Base-by-base conservation (phyloP, 805 yeast species). In the Suhomyces prunicola region DNA sequence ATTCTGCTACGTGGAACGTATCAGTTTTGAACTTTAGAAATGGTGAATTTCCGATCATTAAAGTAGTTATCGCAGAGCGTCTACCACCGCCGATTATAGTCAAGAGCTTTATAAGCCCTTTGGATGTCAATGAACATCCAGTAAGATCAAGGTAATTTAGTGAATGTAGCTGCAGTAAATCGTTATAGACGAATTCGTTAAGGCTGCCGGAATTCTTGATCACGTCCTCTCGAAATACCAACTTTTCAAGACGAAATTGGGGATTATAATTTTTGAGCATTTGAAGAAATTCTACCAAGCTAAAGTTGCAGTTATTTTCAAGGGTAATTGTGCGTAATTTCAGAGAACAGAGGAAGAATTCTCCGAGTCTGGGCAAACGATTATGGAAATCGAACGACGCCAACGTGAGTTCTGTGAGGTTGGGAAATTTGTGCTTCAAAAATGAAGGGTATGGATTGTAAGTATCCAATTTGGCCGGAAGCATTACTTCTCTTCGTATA, bases 241-340 rank as follows among this genome's bases (percentile, higher is more conserved):
- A 56, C 22, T 57, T 63, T 4, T 57, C 50, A 2, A 75, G 60
- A 22, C 44, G 44, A 46, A 71, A 72, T 1, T 44, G 33, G 0
- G 74, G 70, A n/a, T 62, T 56, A 51, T 67, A 68, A 55, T 65
- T 69, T 27, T 61, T 57, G 9, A 73, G 51, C 22, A 71, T 54
- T 26, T 61, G 63, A n/a, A 73, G 50, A 40, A 73, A 65, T 27
- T 59, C 58, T 12, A 62, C 55, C 19, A 74, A 50, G 5, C 68
- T 50, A 23, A 74, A 60, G 26, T 62, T 62, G 7, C 53, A 54
- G 54, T 73, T 73, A 55, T 73, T 70, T 50, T 75, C 79, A 24
- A 74, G 52, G 26, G 64, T 61, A 2, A 74, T 22, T 6, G 50
- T 54, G 42, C 51, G 59, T n/a, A 72, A 52, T 10, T 56, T 44